These are phyloP conservation scores for Sophora flavescens DNA, from an alignment of 306 rosid species.

Conservation along the genomic window DNA sequence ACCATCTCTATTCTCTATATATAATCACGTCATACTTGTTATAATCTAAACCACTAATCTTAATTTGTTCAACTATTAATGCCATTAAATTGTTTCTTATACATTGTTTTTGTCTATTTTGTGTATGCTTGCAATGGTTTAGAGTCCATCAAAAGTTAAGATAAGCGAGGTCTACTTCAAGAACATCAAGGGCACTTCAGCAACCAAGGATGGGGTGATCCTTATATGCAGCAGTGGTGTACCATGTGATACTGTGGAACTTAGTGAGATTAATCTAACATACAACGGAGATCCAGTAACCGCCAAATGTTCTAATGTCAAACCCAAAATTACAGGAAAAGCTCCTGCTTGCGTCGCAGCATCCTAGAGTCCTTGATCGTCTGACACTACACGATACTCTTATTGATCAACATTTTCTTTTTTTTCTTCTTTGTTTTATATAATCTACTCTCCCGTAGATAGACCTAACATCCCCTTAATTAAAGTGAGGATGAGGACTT, in stretches of 20 bases:
- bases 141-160: slow-evolving; percentile 49
- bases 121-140: background rate
- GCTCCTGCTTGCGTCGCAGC: slow-evolving; percentile 37
- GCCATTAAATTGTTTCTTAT: background rate
- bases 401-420: background rate
- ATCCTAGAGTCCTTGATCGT: background rate
- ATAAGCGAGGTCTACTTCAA: slow-evolving; percentile 52
- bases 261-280: slow-evolving; percentile 43
- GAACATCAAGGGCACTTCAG: slow-evolving; percentile 42
- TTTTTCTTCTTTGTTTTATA: background rate
- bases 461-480: background rate
- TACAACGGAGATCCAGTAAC: slow-evolving; percentile 31
- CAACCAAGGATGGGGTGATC: slow-evolving; percentile 40
- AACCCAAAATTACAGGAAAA: slow-evolving; percentile 43
- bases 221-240: slow-evolving; percentile 48
- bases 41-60: background rate
- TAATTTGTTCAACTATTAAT: background rate
- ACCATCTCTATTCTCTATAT: background rate
- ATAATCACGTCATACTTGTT: background rate
- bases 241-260: slow-evolving; percentile 55
- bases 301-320: slow-evolving; percentile 48
- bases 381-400: background rate
- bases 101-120: background rate
- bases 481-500: background rate
- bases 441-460: background rate